phyloP scores from a whole-genome alignment of 2,329 filamentous ascomycete genomes.

The Ophiostoma montium region DNA sequence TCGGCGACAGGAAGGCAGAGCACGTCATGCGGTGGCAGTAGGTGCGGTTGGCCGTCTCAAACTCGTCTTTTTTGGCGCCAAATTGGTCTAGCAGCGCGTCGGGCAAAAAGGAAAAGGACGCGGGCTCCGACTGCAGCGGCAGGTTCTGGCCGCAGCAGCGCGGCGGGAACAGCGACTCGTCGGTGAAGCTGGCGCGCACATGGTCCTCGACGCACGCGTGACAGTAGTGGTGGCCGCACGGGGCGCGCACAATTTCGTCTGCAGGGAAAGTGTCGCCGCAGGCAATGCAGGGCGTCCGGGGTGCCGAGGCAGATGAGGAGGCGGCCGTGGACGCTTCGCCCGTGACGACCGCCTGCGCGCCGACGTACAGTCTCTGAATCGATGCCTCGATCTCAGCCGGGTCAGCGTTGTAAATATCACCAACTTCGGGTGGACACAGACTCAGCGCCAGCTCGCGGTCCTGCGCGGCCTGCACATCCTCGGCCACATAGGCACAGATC shows the following conservation, averaged over 20 bases:
- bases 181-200: constrained; percentile 28
- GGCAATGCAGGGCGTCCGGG: not conserved
- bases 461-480: constrained; percentile 9
- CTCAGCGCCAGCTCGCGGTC: constrained; percentile 11
- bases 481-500: not conserved
- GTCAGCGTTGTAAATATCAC: no score
- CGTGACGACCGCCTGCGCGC: not conserved
- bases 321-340: not conserved
- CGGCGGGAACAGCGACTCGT: constrained; percentile 41
- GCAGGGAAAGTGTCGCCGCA: not conserved
- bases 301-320: no score
- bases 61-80: constrained; percentile 32
- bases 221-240: constrained; percentile 39
- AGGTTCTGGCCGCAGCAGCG: constrained; percentile 35
- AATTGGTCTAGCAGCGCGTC: constrained; percentile 18
- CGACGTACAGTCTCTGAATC: not conserved
- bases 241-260: constrained; percentile 7
- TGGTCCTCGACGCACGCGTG: constrained; percentile 29
- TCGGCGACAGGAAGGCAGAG: constrained; percentile 28
- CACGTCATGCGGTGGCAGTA: constrained; percentile 34
- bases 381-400: no score
- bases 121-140: constrained; percentile 15
- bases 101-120: constrained; percentile 22
- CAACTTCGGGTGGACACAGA: no score
- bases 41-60: constrained; percentile 29